Evolutionary conservation across 192 early-diverging fungal species (phyloP).

Genomic region (Backusella circina): DNA sequence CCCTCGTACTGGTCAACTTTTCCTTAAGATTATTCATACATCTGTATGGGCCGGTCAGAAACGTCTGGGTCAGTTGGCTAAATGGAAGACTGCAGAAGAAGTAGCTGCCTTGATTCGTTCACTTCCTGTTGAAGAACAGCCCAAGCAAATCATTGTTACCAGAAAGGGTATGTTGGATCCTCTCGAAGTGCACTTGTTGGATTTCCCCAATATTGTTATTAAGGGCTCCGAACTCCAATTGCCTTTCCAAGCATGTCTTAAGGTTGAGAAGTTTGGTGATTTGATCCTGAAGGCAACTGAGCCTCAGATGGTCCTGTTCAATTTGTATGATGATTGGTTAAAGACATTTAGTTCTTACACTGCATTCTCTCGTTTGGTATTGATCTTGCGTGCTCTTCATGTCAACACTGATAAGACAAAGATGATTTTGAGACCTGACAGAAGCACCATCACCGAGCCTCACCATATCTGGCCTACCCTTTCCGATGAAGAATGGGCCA

Average conservation of each 20-base stretch:
- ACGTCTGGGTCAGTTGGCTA: constrained; percentile 97
- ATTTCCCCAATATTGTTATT: constrained; percentile 99
- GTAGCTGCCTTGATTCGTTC: constrained; percentile 98
- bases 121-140: constrained; percentile 98
- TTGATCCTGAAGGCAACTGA: constrained; percentile 97
- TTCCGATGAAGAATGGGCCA: constrained; percentile 95
- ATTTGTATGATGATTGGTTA: constrained; percentile 97
- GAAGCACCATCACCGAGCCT: constrained; percentile 85
- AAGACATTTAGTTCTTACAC: constrained; percentile 93
- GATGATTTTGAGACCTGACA: constrained; percentile 93
- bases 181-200: constrained; percentile 91
- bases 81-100: constrained; percentile 99
- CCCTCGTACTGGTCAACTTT: constrained; percentile 96
- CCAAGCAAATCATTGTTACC: constrained; percentile 98
- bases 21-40: constrained; percentile 99
- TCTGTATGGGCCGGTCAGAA: constrained; percentile 99
- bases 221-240: constrained; percentile 96
- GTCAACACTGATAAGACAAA: constrained; percentile 99
- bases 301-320: constrained; percentile 91
- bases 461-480: constrained; percentile 99
- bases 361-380: constrained; percentile 94
- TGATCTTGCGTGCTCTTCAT: constrained; percentile 95
- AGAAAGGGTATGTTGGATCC: constrained; percentile 99
- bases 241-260: constrained; percentile 96
- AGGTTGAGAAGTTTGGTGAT: constrained; percentile 98